These are phyloP conservation scores for Cenchrus purpureus DNA, from an alignment of 176 grass and related monocot genomes.

Conservation along the genomic window DNA sequence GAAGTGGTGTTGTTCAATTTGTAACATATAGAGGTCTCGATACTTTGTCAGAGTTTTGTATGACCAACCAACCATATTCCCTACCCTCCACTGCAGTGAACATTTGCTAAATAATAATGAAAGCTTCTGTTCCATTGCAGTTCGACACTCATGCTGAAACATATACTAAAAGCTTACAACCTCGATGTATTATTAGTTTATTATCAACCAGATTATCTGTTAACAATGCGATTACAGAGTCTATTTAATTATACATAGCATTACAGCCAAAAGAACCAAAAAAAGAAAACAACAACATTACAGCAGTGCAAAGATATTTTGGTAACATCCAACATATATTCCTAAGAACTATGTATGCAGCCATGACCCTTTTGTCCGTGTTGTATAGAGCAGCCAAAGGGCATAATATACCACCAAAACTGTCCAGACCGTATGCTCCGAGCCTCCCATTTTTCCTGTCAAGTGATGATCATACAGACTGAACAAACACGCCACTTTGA, in stretches of 20 bases:
- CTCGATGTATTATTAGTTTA: constrained; percentile 3
- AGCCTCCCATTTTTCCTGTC: not conserved
- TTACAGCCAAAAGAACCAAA: not conserved
- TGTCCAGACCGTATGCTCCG: not conserved
- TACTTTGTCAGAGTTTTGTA: not conserved
- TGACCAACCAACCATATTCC: constrained; percentile 1
- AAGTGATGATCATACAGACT: not conserved
- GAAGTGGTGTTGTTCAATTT: not conserved
- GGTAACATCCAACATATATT: constrained; percentile 2
- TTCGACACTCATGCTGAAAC: not conserved
- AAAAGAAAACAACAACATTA: not conserved
- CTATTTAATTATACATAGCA: not conserved
- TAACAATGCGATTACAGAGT: not conserved
- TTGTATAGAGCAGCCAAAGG: constrained; percentile 26
- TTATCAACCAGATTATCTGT: not conserved
- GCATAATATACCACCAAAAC: constrained; percentile 17
- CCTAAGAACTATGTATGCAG: constrained; percentile 26
- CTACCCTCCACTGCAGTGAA: constrained; percentile 25
- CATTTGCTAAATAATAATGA: constrained; percentile 19
- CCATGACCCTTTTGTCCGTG: constrained; percentile 22
- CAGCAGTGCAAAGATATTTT: constrained; percentile 11
- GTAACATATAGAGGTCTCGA: constrained; percentile 13
- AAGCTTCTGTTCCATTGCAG: not conserved
- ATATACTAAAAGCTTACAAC: not conserved
- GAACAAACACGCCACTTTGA: not conserved